These are phyloP conservation scores for Prillingera fragicola DNA, from an alignment of 1,284 basidiomycete genomes.

Conservation along the genomic window DNA sequence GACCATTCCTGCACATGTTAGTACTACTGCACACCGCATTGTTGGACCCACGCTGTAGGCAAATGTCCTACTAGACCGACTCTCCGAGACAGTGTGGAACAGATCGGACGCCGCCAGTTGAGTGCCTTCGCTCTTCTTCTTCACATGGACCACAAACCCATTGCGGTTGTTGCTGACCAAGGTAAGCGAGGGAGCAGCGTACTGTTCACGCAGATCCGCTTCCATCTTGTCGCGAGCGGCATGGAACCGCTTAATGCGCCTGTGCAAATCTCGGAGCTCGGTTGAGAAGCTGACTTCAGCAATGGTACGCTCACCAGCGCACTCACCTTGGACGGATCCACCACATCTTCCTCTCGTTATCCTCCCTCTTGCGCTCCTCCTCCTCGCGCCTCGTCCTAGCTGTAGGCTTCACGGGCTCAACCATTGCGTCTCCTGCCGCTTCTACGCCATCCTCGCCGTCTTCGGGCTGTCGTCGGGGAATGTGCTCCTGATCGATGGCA, in stretches of 20 bases:
- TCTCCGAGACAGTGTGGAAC: conserved; percentile 24
- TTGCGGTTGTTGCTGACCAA: conserved; percentile 6
- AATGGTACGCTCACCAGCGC: too few relatives aligned
- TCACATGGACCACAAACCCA: conserved; percentile 11
- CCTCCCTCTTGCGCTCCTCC: conserved; percentile 24
- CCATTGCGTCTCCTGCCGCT: conserved; percentile 16
- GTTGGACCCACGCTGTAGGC: conserved; percentile 57
- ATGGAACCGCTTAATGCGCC: conserved; percentile 16
- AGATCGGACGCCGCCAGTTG: conserved; percentile 25
- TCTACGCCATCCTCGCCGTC: conserved; percentile 22
- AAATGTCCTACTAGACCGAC: conserved; percentile 52
- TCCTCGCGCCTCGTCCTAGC: conserved; percentile 17
- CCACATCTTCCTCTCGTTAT: conserved; percentile 49
- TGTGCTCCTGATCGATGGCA: conserved; percentile 52
- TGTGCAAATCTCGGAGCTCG: conserved; percentile 57
- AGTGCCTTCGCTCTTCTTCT: conserved; percentile 54
- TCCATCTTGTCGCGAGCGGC: conserved; percentile 28
- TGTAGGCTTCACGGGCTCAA: conserved; percentile 9
- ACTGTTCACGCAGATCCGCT: conserved; percentile 41
- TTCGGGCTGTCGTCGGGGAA: conserved; percentile 22
- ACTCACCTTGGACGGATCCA: conserved; percentile 67
- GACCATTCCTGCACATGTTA: conserved; percentile 56
- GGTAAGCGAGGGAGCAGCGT: conserved; percentile 49
- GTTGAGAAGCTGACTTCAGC: conserved; percentile 59
- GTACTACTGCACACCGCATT: not conserved